A percentile compares a stretch with the other conserved stretches of the same genome.
These are phyloP conservation scores for Puccinellia tenuiflora DNA, from an alignment of 176 grass and related monocot genomes.

Conservation along the genomic window DNA sequence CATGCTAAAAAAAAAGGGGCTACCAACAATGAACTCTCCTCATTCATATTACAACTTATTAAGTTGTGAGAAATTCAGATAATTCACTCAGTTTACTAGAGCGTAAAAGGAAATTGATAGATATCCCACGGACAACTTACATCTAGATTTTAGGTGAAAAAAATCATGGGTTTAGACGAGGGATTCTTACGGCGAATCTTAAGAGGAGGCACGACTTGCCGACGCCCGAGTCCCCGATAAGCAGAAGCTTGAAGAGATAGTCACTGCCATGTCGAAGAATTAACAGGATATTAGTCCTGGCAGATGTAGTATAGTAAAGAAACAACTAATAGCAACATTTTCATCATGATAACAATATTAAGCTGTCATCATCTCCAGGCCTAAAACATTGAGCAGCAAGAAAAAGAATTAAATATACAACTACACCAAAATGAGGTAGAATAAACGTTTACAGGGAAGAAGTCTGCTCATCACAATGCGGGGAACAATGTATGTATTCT, in stretches of 20 bases:
- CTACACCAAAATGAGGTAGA: too few species aligned
- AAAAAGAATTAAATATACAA: too few species aligned
- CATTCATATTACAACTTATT: background rate
- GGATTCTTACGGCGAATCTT: constrained; percentile 60
- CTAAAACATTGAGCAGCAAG: too few species aligned
- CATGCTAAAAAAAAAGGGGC: background rate
- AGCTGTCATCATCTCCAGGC: too few species aligned
- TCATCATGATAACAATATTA: background rate
- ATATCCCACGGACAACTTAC: background rate
- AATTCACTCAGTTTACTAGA: background rate
- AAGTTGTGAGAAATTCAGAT: background rate
- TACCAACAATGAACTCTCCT: background rate
- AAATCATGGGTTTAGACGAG: background rate
- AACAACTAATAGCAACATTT: background rate
- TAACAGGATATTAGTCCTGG: background rate
- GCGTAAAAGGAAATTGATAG: background rate
- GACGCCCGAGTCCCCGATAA: constrained; percentile 70
- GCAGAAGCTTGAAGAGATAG: constrained; percentile 48
- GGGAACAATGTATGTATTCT: too few species aligned
- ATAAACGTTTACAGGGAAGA: too few species aligned
- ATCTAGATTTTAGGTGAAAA: background rate
- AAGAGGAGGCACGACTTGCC: constrained; percentile 69
- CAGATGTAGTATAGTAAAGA: background rate
- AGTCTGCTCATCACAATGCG: too few species aligned
- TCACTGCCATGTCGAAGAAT: background rate